Percentiles rank a stretch among this genome's conserved stretches.
These are phyloP conservation scores for Saksenaea oblongispora DNA, from an alignment of 371 early-diverging fungal species.

Conservation along the genomic window DNA sequence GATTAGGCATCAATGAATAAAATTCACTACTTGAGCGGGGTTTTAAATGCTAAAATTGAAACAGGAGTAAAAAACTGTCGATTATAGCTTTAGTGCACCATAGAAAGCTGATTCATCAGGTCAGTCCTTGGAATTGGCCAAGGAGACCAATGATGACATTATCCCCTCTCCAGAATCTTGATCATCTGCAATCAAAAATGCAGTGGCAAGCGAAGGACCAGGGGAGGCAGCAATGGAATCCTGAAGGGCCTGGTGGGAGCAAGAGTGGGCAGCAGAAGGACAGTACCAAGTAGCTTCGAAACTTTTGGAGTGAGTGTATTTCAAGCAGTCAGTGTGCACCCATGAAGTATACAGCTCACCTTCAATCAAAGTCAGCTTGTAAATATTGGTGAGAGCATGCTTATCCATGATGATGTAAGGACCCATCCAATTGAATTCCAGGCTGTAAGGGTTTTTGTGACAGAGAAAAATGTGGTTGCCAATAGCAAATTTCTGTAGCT, in stretches of 20 bases:
- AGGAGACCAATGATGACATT: too few species aligned
- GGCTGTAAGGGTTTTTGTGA: constrained; percentile 3
- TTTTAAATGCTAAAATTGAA: too few species aligned
- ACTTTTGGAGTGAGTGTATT: not conserved
- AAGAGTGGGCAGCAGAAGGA: not conserved
- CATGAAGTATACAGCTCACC: constrained; percentile 9
- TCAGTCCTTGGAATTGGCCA: too few species aligned
- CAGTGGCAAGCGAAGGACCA: not conserved
- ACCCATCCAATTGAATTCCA: constrained; percentile 17
- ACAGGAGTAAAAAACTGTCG: too few species aligned
- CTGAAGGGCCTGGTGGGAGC: not conserved
- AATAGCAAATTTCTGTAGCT: constrained; percentile 6
- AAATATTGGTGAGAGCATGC: constrained; percentile 2
- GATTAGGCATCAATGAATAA: too few species aligned
- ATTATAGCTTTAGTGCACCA: too few species aligned
- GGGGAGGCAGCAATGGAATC: not conserved
- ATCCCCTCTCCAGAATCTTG: too few species aligned
- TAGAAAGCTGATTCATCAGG: too few species aligned
- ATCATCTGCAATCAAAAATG: not conserved
- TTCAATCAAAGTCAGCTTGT: not conserved
- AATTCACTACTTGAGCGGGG: too few species aligned
- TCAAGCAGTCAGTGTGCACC: constrained; percentile 2
- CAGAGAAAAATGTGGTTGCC: constrained; percentile 14
- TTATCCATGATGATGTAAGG: constrained; percentile 1
- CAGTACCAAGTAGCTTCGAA: not conserved